Base-by-base conservation (phyloP, 2,329 filamentous ascomycete species). In the Exophiala alcalophila region DNA sequence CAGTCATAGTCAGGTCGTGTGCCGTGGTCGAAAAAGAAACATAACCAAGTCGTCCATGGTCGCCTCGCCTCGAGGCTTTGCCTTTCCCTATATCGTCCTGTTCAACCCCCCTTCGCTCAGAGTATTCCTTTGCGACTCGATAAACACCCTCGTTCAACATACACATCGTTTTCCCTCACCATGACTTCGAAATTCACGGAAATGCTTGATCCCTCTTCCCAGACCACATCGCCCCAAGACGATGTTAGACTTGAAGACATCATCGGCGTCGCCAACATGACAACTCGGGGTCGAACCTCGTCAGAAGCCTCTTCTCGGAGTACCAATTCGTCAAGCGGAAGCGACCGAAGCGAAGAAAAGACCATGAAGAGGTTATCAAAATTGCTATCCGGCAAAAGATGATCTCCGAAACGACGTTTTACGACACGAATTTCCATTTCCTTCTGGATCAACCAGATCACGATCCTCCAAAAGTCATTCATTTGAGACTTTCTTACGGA, bases 191-290 rank as follows among this genome's bases (percentile, higher is more conserved):
- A 61, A 48, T 69, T 69, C 50, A 61, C 67, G 44, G 66, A 69
- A 51, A 66, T 68, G 39, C 63, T 69, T 49, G 61, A 67, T 30
- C 59, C 65, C 44, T 57, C 61, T 29, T 54, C 54, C 15, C 53
- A 60, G 20, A 54, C 56, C 10, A 60, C 59, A 38, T 60, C 64
- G 21, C 66, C 65, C 30, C 59, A 65, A 40, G 63, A 59, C 14
- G 66, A 68, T 41, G 66, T 68, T 33, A 63, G 63, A 5, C 62
- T 69, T 2, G 66, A 69, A 45, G 66, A 69, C 35, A 65, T 69
- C 46, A 60, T 69, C 12, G 65, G 63, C 44, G 60, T 63, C 34
- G 61, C 65, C 38, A 61, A 67, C 20, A 40, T 52, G 20, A 31
- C 47, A 25, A 21, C 35, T 29, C 52, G 54, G 21, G 33, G 35